Conservation (phyloP, 345 rosid species). For the Citrus hindsii region DNA sequence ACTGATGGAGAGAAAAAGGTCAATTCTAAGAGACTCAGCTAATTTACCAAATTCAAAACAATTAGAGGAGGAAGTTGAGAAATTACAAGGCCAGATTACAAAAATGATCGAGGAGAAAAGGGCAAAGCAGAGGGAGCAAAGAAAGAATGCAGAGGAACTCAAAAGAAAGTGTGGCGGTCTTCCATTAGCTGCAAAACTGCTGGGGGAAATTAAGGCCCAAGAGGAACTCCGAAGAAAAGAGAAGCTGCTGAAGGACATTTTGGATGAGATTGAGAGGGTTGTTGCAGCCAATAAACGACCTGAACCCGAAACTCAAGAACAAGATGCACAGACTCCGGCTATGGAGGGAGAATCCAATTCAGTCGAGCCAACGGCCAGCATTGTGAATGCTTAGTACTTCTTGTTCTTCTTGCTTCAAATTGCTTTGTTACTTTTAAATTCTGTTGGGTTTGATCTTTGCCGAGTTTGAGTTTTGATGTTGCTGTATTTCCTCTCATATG, state of each 20-base stretch:
- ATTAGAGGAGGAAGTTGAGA: not conserved
- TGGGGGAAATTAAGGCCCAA: slow-evolving; percentile 5
- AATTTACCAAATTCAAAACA: not conserved
- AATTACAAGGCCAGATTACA: not conserved
- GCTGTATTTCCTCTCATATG: not conserved
- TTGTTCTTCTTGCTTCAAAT: not conserved
- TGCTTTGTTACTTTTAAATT: not conserved
- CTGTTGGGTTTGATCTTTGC: not conserved
- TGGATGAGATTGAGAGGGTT: not conserved
- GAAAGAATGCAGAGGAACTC: not conserved
- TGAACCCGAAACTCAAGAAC: not conserved
- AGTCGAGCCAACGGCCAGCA: too few relatives aligned
- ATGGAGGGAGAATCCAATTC: too few relatives aligned
- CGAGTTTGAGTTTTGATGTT: not conserved
- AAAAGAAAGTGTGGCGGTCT: slow-evolving; percentile 9
- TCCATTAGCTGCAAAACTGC: slow-evolving; percentile 14
- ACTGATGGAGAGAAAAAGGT: not conserved
- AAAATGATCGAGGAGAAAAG: not conserved
- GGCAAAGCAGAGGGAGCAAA: not conserved
- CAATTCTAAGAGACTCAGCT: too few relatives aligned
- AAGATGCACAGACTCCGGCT: too few relatives aligned
- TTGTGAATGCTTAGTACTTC: not conserved
- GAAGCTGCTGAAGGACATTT: not conserved
- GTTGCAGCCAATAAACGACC: not conserved
- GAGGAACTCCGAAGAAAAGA: not conserved